phyloP scores from a whole-genome alignment of 2,329 filamentous ascomycete species.

The Hypoxylon sp. region DNA sequence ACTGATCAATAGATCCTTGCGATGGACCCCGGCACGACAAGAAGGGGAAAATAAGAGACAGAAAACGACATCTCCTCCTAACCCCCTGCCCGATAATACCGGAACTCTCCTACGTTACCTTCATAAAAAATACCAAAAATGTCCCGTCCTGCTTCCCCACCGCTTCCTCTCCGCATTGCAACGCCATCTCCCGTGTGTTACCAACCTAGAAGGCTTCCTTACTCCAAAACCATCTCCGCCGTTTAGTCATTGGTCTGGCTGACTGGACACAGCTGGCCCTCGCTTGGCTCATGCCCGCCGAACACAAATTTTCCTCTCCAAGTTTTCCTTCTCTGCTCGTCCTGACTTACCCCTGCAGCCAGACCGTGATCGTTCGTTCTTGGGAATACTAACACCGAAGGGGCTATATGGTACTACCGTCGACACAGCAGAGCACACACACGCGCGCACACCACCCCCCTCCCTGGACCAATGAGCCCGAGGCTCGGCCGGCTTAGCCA shows the following conservation, averaged over 20 bases:
- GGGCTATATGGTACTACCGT: too few species aligned
- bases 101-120: constrained; percentile 25
- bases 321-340: too few species aligned
- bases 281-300: constrained; percentile 20
- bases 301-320: too few species aligned
- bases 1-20: constrained; percentile 4
- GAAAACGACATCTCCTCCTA: too few species aligned
- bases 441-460: too few species aligned
- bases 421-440: too few species aligned
- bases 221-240: constrained; percentile 30
- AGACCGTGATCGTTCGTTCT: constrained; percentile 24
- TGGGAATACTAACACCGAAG: constrained; percentile 19
- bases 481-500: constrained; percentile 21
- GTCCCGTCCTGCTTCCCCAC: constrained; percentile 35
- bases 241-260: constrained; percentile 26
- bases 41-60: constrained; percentile 18
- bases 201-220: constrained; percentile 29
- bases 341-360: constrained; percentile 28
- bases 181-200: constrained; percentile 34
- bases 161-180: constrained; percentile 36
- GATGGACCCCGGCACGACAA: constrained; percentile 25
- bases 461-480: neutral
- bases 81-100: constrained; percentile 29
- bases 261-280: constrained; percentile 10
- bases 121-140: too few species aligned